Conservation (phyloP, 768 basidiomycete genomes). For the Tricholoma flavovirens region DNA sequence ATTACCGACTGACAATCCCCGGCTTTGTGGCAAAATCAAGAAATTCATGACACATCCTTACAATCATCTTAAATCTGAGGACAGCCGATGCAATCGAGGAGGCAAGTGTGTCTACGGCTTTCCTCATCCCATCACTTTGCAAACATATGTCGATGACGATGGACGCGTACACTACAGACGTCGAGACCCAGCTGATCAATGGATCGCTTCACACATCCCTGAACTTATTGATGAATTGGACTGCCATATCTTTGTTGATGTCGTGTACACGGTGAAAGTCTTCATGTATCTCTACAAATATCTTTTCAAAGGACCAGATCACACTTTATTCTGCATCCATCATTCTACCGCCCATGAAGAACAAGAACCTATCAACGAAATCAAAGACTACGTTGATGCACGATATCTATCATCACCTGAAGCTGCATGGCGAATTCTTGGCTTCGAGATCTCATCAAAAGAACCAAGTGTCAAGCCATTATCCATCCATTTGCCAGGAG, state of each 20-base stretch:
- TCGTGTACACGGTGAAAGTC: neutral
- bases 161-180: neutral
- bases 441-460: no score
- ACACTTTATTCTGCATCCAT: no score
- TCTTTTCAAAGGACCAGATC: no score
- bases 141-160: slow-evolving; percentile 1
- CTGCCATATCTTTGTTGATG: slow-evolving; percentile 3
- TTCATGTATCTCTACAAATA: no score
- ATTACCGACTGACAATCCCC: neutral
- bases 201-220: slow-evolving; percentile 1
- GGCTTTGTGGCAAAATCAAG: neutral
- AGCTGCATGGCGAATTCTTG: no score
- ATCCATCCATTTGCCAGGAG: no score
- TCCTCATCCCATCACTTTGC: no score
- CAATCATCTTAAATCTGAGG: neutral
- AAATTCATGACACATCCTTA: no score
- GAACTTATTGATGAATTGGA: no score
- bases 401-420: slow-evolving; percentile 5
- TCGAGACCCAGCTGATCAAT: neutral
- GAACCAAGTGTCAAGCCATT: no score
- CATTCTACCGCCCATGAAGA: no score
- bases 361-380: no score
- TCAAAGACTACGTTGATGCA: slow-evolving; percentile 2
- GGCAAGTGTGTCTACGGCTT: slow-evolving; percentile 1
- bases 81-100: neutral